Percentiles rank a stretch among this genome's conserved stretches.
Conservation (phyloP, 139 green algal genomes). For the Coccomyxa sp. region DNA sequence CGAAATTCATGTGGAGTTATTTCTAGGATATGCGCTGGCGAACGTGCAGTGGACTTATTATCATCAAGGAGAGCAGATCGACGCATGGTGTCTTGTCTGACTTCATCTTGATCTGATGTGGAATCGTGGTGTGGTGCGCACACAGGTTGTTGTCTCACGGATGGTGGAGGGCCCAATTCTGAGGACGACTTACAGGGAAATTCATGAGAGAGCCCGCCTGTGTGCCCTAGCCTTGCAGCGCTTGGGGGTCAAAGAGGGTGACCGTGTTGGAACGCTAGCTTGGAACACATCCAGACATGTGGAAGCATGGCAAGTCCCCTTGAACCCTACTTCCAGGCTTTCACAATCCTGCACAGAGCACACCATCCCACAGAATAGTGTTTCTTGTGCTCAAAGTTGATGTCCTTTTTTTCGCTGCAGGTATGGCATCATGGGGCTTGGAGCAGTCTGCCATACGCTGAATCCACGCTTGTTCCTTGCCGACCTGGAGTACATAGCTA, state of each 20-base stretch:
- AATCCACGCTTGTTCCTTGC: slow-evolving; percentile 53
- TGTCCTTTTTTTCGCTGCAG: slow-evolving; percentile 9
- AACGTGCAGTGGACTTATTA: neutral
- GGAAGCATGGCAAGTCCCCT: slow-evolving; percentile 52
- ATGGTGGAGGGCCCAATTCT: slow-evolving; percentile 26
- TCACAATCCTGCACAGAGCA: neutral
- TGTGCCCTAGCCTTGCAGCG: slow-evolving; percentile 51
- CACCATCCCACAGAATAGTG: neutral
- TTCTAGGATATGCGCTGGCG: neutral
- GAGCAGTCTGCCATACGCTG: slow-evolving; percentile 65
- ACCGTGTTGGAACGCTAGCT: slow-evolving; percentile 68
- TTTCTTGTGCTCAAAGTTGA: neutral
- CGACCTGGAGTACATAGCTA: slow-evolving; percentile 59
- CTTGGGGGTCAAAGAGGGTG: slow-evolving; percentile 54
- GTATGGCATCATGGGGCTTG: slow-evolving; percentile 68
- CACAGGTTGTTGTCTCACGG: slow-evolving; percentile 48
- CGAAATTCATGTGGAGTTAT: neutral
- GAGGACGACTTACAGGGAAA: slow-evolving; percentile 49
- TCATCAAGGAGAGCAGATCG: slow-evolving; percentile 1
- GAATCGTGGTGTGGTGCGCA: neutral
- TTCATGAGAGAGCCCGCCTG: slow-evolving; percentile 36
- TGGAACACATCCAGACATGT: slow-evolving; percentile 76
- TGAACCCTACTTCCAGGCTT: neutral
- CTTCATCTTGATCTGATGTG: neutral
- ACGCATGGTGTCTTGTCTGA: slow-evolving; percentile 38